Percentiles rank a stretch among this genome's conserved stretches.
Evolutionary conservation across 331 rosid species (phyloP).

Genomic region (Malus hybrid): DNA sequence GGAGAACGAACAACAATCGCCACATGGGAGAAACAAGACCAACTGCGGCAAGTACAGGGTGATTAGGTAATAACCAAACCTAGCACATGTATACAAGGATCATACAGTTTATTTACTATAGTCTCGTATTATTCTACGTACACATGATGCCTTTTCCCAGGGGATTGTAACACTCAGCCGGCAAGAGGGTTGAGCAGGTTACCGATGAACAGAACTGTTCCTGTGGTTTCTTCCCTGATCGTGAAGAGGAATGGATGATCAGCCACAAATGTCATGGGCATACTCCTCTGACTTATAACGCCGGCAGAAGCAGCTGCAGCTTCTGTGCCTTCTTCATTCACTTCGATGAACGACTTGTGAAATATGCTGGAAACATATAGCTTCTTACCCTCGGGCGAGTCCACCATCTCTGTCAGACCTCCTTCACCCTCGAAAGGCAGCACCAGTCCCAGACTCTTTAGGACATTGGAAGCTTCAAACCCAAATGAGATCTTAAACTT

Average conservation of each 20-base stretch:
- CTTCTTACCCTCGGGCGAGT: conserved; percentile 32
- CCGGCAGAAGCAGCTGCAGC: conserved; percentile 67
- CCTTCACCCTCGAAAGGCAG: conserved; percentile 51
- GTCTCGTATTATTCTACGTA: background rate
- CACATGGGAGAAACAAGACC: background rate
- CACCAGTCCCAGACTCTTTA: conserved; percentile 58
- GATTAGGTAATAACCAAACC: background rate
- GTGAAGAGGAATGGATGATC: conserved; percentile 70
- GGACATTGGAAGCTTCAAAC: conserved; percentile 41
- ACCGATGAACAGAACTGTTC: conserved; percentile 57
- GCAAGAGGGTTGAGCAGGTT: conserved; percentile 68
- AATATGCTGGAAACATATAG: conserved; percentile 49
- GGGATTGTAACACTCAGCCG: conserved; percentile 3
- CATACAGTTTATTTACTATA: background rate
- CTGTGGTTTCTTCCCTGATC: conserved; percentile 58
- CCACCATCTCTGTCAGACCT: conserved; percentile 72
- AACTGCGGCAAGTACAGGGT: background rate
- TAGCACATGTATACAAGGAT: background rate
- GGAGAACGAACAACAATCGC: background rate
- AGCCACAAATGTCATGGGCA: conserved; percentile 34
- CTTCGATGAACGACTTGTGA: conserved; percentile 74
- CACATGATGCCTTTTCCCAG: no score
- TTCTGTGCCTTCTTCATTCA: conserved; percentile 85
- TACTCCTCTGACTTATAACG: background rate
- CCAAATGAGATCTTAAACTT: conserved; percentile 67